phyloP scores from a whole-genome alignment of 352 stramenopile genomes.

The Phytophthora hybrid region DNA sequence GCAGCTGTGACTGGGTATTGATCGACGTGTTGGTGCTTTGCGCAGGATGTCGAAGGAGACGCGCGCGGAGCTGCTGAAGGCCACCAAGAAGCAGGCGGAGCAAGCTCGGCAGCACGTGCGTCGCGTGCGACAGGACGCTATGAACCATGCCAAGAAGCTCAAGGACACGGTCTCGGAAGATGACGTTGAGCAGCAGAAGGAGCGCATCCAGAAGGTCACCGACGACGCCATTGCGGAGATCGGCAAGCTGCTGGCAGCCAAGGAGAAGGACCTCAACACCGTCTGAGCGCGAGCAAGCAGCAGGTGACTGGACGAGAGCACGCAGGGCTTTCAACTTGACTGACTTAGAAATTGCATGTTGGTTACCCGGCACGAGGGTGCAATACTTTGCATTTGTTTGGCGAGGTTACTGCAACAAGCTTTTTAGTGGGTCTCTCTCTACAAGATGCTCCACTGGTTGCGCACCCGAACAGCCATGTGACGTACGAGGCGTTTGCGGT shows the following conservation, averaged over 20 bases:
- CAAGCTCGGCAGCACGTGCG: constrained; percentile 83
- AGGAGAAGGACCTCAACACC: constrained; percentile 81
- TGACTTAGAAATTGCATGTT: constrained; percentile 26
- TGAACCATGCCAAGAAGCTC: constrained; percentile 86
- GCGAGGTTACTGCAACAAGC: constrained; percentile 10
- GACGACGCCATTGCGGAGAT: constrained; percentile 78
- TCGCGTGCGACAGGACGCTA: constrained; percentile 85
- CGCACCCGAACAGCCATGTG: constrained; percentile 89
- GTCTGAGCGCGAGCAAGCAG: constrained; percentile 46
- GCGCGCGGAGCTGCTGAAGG: constrained; percentile 79
- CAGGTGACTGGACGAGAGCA: neutral
- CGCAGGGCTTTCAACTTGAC: constrained; percentile 1
- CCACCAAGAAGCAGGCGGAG: constrained; percentile 86
- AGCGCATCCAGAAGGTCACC: constrained; percentile 86
- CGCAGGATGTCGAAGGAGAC: constrained; percentile 88
- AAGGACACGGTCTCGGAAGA: constrained; percentile 85
- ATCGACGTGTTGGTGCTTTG: neutral
- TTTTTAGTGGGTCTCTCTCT: constrained; percentile 35
- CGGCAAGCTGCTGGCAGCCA: constrained; percentile 71
- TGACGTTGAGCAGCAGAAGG: constrained; percentile 75
- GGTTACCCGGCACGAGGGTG: constrained; percentile 10
- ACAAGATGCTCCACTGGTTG: constrained; percentile 92
- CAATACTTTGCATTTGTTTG: constrained; percentile 27
- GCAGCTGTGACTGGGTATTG: neutral
- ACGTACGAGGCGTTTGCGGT: constrained; percentile 89